These are phyloP conservation scores for Alternaria longipes DNA, from an alignment of 2,329 filamentous ascomycete genomes.

Conservation along the genomic window DNA sequence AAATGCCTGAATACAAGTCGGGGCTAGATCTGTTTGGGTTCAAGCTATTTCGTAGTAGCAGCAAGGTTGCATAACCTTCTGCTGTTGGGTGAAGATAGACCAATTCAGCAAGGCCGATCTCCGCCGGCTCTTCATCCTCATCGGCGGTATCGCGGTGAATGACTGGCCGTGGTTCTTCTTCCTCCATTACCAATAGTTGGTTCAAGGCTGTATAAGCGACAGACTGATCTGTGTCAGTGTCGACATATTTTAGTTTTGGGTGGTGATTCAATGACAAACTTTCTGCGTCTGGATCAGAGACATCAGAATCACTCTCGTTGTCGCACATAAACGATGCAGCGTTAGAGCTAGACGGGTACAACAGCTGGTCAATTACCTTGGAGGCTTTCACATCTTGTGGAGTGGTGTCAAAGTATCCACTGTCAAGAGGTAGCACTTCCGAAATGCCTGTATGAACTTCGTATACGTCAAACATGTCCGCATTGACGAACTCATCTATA, in stretches of 20 bases:
- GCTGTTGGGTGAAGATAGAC: background rate
- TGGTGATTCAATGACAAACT: background rate
- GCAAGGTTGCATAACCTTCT: background rate
- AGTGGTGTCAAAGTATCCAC: background rate
- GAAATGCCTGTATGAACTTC: background rate
- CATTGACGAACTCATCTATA: slow-evolving; percentile 1
- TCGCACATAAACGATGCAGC: background rate
- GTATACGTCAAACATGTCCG: background rate
- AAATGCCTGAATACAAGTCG: background rate
- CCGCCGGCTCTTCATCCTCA: background rate
- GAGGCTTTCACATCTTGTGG: background rate
- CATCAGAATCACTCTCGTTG: slow-evolving; percentile 5
- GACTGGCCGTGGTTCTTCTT: background rate
- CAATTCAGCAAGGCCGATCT: background rate
- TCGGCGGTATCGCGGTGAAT: slow-evolving; percentile 2
- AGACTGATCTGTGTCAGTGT: slow-evolving; percentile 13
- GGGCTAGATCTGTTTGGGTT: background rate
- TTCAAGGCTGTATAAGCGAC: slow-evolving; percentile 15
- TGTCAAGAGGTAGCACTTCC: background rate
- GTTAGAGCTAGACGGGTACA: background rate
- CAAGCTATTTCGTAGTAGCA: background rate
- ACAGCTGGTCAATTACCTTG: background rate
- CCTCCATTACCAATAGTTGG: slow-evolving; percentile 4
- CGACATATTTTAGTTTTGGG: slow-evolving; percentile 6
- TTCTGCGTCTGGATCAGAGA: background rate